These are phyloP conservation scores for Trichodelitschia bisporula DNA, from an alignment of 495 filamentous ascomycete species.

Conservation along the genomic window DNA sequence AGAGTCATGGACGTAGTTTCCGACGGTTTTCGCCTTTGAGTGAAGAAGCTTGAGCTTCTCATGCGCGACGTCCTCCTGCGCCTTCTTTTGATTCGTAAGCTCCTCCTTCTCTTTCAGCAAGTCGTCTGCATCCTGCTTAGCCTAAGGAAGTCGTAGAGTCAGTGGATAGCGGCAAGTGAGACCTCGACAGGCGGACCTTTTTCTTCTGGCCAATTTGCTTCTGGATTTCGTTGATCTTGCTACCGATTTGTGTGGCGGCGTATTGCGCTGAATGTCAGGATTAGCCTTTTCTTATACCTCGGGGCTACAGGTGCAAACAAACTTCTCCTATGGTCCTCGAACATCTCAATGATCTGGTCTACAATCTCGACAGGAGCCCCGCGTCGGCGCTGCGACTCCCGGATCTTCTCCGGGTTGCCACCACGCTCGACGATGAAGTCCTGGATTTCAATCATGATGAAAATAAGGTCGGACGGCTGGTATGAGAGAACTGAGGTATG, in stretches of 20 bases:
- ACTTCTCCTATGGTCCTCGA: slow-evolving; percentile 68
- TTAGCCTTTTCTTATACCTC: not conserved
- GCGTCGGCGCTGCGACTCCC: slow-evolving; percentile 64
- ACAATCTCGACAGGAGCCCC: slow-evolving; percentile 58
- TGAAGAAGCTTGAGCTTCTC: slow-evolving; percentile 51
- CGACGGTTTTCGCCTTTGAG: slow-evolving; percentile 59
- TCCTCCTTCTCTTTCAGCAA: slow-evolving; percentile 49
- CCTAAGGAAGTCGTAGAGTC: slow-evolving; percentile 20
- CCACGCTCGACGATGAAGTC: slow-evolving; percentile 72
- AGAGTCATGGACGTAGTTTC: slow-evolving; percentile 80
- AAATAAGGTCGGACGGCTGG: no score
- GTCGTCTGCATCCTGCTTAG: slow-evolving; percentile 60
- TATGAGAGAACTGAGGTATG: no score
- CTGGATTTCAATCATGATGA: slow-evolving; percentile 64
- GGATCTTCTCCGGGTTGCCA: slow-evolving; percentile 70
- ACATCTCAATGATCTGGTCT: slow-evolving; percentile 73
- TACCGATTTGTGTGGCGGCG: slow-evolving; percentile 48
- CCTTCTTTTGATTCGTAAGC: slow-evolving; percentile 59
- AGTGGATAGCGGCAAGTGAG: not conserved
- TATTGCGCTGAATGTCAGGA: slow-evolving; percentile 38
- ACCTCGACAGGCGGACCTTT: slow-evolving; percentile 31
- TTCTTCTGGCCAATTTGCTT: slow-evolving; percentile 83
- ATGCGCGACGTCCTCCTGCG: slow-evolving; percentile 40
- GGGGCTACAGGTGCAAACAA: slow-evolving; percentile 9
- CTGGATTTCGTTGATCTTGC: slow-evolving; percentile 64